A percentile compares a stretch with the other conserved stretches of the same genome.
phyloP scores from a whole-genome alignment of 2,329 filamentous ascomycete species.

The Alternaria conjuncta region DNA sequence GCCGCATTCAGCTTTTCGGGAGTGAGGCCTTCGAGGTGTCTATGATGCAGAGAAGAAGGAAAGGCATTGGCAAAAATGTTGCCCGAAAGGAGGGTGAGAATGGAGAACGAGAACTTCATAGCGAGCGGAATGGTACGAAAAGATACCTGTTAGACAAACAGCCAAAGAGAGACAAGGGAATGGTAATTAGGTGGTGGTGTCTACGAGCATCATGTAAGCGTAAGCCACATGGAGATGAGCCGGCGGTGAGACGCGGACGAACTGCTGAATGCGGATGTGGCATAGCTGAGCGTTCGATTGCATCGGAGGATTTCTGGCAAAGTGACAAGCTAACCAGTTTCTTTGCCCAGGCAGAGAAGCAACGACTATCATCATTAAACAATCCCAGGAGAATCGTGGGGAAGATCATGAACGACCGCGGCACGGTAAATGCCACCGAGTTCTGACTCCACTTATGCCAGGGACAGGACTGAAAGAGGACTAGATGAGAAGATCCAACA shows the following conservation, averaged over 20 bases:
- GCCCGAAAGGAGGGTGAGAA: constrained; percentile 17
- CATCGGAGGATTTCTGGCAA: not conserved
- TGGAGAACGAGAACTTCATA: constrained; percentile 22
- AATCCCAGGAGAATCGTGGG: not conserved
- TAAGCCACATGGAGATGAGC: not conserved
- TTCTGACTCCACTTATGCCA: not conserved
- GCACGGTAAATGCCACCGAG: not conserved
- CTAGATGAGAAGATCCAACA: not conserved
- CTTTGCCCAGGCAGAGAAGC: not conserved
- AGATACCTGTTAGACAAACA: not conserved
- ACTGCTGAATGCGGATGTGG: not conserved
- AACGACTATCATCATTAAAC: constrained; percentile 6
- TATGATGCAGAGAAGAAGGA: constrained; percentile 14
- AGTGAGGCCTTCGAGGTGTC: constrained; percentile 10
- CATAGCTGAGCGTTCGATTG: not conserved
- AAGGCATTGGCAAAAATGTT: constrained; percentile 16
- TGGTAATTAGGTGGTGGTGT: not conserved
- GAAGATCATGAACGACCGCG: not conserved
- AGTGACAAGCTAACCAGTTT: not conserved
- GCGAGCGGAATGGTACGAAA: not conserved
- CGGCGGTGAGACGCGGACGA: not conserved
- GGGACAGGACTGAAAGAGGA: not conserved
- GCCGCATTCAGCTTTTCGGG: constrained; percentile 19
- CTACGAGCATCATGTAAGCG: not conserved
- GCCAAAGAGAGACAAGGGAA: not conserved